Evolutionary conservation across 441 rosid genomes (phyloP).

Genomic region (Adansonia rubrostipa): DNA sequence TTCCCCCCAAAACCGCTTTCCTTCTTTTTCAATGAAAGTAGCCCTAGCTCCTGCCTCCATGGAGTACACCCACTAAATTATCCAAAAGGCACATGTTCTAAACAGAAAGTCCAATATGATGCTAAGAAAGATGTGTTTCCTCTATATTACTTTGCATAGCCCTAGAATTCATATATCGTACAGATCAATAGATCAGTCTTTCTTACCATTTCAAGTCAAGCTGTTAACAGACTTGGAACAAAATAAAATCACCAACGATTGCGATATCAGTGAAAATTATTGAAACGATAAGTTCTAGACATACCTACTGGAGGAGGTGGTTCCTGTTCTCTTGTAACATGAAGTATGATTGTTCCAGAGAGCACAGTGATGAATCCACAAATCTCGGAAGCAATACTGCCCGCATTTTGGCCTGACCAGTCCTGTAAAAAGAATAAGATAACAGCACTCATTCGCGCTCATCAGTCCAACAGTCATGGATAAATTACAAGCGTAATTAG

Average conservation of each 20-base stretch:
- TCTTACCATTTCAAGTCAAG: background rate
- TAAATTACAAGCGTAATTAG: background rate
- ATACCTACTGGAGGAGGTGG: conserved; percentile 57
- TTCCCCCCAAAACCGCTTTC: background rate
- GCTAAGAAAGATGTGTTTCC: background rate
- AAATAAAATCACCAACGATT: background rate
- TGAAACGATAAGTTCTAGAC: background rate
- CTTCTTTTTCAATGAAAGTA: background rate
- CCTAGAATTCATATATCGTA: background rate
- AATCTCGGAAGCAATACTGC: conserved; percentile 66
- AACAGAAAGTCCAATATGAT: background rate
- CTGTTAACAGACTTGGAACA: background rate
- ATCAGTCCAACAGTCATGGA: background rate
- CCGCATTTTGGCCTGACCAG: conserved; percentile 36
- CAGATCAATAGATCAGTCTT: background rate
- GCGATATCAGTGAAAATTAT: background rate
- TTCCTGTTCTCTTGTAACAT: conserved; percentile 68
- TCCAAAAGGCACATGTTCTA: background rate
- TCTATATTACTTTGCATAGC: background rate
- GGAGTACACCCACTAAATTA: background rate
- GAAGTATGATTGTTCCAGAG: conserved; percentile 72
- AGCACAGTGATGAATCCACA: conserved; percentile 78
- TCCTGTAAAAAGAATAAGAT: conserved; percentile 46
- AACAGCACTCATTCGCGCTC: conserved; percentile 16
- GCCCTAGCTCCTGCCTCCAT: background rate